These are phyloP conservation scores for Albatrellus sp. DNA, from an alignment of 1,284 basidiomycete species.

Conservation along the genomic window DNA sequence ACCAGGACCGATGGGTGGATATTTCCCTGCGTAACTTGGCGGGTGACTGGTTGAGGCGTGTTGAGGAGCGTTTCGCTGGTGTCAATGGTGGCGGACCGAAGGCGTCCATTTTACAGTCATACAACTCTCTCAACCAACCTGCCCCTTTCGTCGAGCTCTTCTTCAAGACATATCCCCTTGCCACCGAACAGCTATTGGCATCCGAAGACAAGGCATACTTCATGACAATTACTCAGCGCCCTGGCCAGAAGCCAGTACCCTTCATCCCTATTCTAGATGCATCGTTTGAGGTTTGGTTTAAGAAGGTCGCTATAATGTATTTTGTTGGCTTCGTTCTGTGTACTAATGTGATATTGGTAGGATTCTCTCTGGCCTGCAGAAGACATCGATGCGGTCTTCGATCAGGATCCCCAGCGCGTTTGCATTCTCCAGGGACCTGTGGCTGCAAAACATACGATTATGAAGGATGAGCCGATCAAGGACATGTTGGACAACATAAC, in stretches of 20 bases:
- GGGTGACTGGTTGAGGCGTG: slow-evolving; percentile 92
- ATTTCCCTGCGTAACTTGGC: slow-evolving; percentile 87
- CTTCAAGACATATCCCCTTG: slow-evolving; percentile 77
- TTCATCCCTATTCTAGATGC: slow-evolving; percentile 97
- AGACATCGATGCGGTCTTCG: slow-evolving; percentile 97
- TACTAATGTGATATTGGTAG: slow-evolving; percentile 27
- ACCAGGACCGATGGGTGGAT: slow-evolving; percentile 93
- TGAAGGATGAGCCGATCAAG: slow-evolving; percentile 90
- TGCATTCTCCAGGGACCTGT: slow-evolving; percentile 97
- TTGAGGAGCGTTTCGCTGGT: slow-evolving; percentile 96
- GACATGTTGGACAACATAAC: slow-evolving; percentile 88
- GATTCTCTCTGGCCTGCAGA: slow-evolving; percentile 98
- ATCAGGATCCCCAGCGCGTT: slow-evolving; percentile 95
- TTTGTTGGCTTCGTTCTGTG: slow-evolving; percentile 3
- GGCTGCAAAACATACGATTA: slow-evolving; percentile 77
- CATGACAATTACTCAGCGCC: slow-evolving; percentile 87
- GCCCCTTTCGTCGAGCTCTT: slow-evolving; percentile 69
- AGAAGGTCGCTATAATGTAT: slow-evolving; percentile 57
- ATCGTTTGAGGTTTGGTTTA: slow-evolving; percentile 96
- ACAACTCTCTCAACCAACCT: slow-evolving; percentile 76
- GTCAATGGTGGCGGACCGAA: slow-evolving; percentile 70
- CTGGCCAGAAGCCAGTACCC: slow-evolving; percentile 95
- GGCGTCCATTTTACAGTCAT: slow-evolving; percentile 85
- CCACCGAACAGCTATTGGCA: slow-evolving; percentile 80
- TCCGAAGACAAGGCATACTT: slow-evolving; percentile 94